Evolutionary conservation across 2,329 filamentous ascomycete species (phyloP), one percentile per base, ranked within the genome.

Genomic region (Calonectria henricotiae): DNA sequence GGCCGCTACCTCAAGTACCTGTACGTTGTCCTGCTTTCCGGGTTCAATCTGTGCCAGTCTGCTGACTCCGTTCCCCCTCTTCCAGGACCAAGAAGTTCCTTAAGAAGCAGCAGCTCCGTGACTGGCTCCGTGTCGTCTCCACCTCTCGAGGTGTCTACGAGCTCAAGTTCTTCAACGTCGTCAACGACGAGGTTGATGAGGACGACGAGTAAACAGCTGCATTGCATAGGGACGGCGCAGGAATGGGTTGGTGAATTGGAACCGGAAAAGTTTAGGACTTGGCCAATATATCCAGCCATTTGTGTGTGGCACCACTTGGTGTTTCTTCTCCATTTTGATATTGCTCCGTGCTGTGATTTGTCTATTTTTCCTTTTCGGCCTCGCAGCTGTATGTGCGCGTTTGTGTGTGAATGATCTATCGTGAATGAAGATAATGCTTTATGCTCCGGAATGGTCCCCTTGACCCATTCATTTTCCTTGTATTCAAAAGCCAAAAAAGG

Each of bases 121-220:
- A 99, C 91, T 99, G 96, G 96, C 94, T 99, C 84, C 95, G 96
- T 82, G 96, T 99, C 81, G 96, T 99, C 83, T 97, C 95, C 80
- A 98, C 96, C 85, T 95, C 93, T 86, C 96, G 96, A 89, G 96
- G 96, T 84, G 95, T 98, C 78, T 99, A 99, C 90, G 95, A 98
- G 91, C 93, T 99, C 87, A 95, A 97, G 90, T 99, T 99, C 95
- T 99, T 97, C 95, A 99, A 99, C 91, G 95, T 99, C 84, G 96
- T 98, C 83, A 96, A 97, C 87, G 96, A 99, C 85, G 96, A 95
- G 85, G 95, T 90, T 80, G 96, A 98, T 79, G 96, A 99, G 83
- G 96, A 99, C 84, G 96, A 99, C 83, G 96, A 99, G 87, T 99
- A 98, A 90, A 91, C 80, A 80, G 71, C 71, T 71, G 63, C 51